A percentile compares a stretch with the other conserved stretches of the same genome.
phyloP scores from a whole-genome alignment of 1,139 yeast species.

The Lodderomyces margitis region DNA sequence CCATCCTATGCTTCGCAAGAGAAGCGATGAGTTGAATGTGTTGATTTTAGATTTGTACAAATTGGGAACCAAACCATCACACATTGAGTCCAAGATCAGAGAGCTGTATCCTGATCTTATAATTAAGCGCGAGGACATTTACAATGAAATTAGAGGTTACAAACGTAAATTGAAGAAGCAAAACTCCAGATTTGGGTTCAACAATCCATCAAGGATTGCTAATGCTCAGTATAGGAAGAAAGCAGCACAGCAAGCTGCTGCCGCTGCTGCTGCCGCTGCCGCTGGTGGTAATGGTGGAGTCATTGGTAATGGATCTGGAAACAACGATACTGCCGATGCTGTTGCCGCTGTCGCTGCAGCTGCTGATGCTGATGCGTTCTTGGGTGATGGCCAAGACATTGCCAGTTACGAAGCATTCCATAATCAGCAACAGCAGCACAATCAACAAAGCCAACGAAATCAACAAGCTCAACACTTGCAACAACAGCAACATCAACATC shows the following conservation, averaged over 20 bases:
- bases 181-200: slow-evolving; percentile 22
- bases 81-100: slow-evolving; percentile 51
- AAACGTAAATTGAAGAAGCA: slow-evolving; percentile 52
- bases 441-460: slow-evolving; percentile 9
- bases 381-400: slow-evolving; percentile 27
- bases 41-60: slow-evolving; percentile 53
- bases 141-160: slow-evolving; percentile 58
- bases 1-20: slow-evolving; percentile 58
- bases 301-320: slow-evolving; percentile 3
- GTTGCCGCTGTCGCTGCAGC: slow-evolving; percentile 18
- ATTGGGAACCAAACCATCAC: slow-evolving; percentile 58
- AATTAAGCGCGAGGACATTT: slow-evolving; percentile 57
- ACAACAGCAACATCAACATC: slow-evolving; percentile 10
- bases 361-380: slow-evolving; percentile 32
- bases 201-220: slow-evolving; percentile 21
- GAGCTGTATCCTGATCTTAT: slow-evolving; percentile 55
- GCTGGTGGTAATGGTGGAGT: slow-evolving; percentile 7
- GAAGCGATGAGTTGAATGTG: slow-evolving; percentile 52
- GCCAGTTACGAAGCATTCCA: slow-evolving; percentile 4
- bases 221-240: slow-evolving; percentile 16
- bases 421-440: slow-evolving; percentile 9
- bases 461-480: slow-evolving; percentile 20
- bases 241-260: slow-evolving; percentile 14
- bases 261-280: slow-evolving; percentile 15
- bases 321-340: slow-evolving; percentile 11